phyloP scores from a whole-genome alignment of 2,329 filamentous ascomycete species.

The Lecanicillium sp. region DNA sequence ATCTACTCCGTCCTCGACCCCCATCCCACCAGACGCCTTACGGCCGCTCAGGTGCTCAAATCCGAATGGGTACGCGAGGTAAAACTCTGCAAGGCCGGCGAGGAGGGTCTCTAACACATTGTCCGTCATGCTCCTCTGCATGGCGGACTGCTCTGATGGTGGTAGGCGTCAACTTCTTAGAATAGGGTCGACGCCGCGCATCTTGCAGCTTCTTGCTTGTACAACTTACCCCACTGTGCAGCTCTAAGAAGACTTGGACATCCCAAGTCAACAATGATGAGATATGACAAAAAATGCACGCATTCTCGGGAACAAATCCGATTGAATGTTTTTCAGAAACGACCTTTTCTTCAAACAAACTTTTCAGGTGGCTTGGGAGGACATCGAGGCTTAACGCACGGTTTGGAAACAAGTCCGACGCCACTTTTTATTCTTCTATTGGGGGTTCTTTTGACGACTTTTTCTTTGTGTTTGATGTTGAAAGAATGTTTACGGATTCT shows the following conservation, averaged over 20 bases:
- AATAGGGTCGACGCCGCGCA: constrained; percentile 13
- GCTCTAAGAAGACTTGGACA: constrained; percentile 6
- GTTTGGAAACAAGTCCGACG: neutral
- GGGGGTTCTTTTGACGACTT: constrained; percentile 9
- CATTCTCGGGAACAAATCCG: neutral
- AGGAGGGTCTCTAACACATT: constrained; percentile 72
- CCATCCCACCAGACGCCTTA: constrained; percentile 86
- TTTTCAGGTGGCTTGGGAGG: constrained; percentile 1
- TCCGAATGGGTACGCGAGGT: constrained; percentile 99
- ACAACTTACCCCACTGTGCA: constrained; percentile 6
- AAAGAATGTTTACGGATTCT: constrained; percentile 10
- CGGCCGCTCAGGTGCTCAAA: constrained; percentile 91
- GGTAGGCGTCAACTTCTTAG: constrained; percentile 1
- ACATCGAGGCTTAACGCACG: neutral
- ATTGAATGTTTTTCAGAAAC: constrained; percentile 17
- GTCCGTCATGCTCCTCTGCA: constrained; percentile 24
- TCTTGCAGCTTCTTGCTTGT: constrained; percentile 21
- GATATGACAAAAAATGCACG: constrained; percentile 10
- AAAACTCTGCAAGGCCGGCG: constrained; percentile 91
- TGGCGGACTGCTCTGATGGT: constrained; percentile 24
- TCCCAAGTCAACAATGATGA: constrained; percentile 15
- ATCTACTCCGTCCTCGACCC: constrained; percentile 98
- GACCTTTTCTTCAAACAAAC: constrained; percentile 8
- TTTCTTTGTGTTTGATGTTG: constrained; percentile 18
- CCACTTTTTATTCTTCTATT: constrained; percentile 13